phyloP scores from a whole-genome alignment of 768 basidiomycete genomes.

The Tephrocybe sp. region DNA sequence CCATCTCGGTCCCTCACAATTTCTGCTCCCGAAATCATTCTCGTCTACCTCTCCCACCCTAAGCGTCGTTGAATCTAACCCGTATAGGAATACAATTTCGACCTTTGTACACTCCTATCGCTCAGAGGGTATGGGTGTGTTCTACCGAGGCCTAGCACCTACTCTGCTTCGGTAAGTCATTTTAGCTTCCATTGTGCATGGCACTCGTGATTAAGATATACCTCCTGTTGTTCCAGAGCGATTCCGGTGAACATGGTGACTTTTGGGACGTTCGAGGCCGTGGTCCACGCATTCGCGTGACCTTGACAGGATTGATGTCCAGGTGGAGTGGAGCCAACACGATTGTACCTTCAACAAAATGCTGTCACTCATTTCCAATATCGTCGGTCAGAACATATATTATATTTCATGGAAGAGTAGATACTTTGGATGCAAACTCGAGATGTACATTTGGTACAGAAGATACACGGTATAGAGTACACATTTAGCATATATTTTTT shows the following conservation, averaged over 20 bases:
- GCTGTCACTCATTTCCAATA: background rate
- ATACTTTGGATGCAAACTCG: background rate
- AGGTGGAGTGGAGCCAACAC: conserved; percentile 1
- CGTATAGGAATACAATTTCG: conserved; percentile 56
- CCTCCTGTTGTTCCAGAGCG: conserved; percentile 41
- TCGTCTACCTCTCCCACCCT: conserved; percentile 1
- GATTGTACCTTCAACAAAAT: background rate
- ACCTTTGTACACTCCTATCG: conserved; percentile 61
- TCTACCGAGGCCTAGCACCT: conserved; percentile 75
- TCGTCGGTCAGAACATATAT: background rate
- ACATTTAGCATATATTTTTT: background rate
- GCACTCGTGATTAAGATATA: background rate
- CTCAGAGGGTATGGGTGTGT: conserved; percentile 63
- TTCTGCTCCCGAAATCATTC: background rate
- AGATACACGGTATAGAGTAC: too few species aligned
- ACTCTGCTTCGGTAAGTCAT: conserved; percentile 71
- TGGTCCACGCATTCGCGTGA: conserved; percentile 37
- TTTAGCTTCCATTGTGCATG: background rate
- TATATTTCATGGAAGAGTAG: too few species aligned
- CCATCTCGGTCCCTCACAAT: background rate
- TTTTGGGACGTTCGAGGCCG: conserved; percentile 68
- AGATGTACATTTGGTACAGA: background rate
- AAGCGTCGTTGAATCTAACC: conserved; percentile 29
- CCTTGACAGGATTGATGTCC: background rate
- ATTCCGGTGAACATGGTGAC: conserved; percentile 86